Base-by-base conservation (phyloP, 345 rosid genomes). In the Brassica juncea region DNA sequence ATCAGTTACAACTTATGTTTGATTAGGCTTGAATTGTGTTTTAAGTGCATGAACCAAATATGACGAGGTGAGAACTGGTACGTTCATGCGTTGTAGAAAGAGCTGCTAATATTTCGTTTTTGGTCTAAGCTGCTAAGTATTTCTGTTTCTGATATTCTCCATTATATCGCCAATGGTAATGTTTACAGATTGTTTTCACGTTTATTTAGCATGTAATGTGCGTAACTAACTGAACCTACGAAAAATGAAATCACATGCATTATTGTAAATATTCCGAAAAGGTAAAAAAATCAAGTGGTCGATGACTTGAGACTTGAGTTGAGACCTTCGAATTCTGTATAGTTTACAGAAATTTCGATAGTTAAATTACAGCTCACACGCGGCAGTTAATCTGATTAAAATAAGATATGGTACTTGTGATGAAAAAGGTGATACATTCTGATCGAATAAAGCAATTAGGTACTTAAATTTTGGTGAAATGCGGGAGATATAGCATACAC, bases 381-480 rank as follows among this genome's bases (percentile, higher is more conserved):
- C 19, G n/a, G 47, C 44, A 62, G 4, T 2, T 63, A 28, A 47
- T 16, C 8, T 4, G 21, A 31, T 62, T 16, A 19, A 16, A 19
- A 8, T n/a, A 10, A 28, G 60, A 62, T 61, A 59, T 39, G 27
- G 42, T 42, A 28, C 23, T 47, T 52, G 1, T 3, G 25, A 3
- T 1, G 44, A 15, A 10, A 19, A n/a, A 3, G 2, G 61, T 8
- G 37, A 66, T 42, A 60, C 31, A 59, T 15, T 60, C 0, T 59
- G 69, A 68, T 77, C 69, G 80, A 74, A 74, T 77, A 47, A 69
- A 77, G 63, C 74, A 69, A 31, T 30, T 47, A 69, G 8, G 54
- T 77, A 47, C 81, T 71, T 71, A 37, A 77, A 64, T 10, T 28
- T 71, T 71, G 76, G 81, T 65, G 72, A 47, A 64, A 71, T 71